Conservation (phyloP, 192 early-diverging fungal genomes). For the Umbelopsis ramanniana region DNA sequence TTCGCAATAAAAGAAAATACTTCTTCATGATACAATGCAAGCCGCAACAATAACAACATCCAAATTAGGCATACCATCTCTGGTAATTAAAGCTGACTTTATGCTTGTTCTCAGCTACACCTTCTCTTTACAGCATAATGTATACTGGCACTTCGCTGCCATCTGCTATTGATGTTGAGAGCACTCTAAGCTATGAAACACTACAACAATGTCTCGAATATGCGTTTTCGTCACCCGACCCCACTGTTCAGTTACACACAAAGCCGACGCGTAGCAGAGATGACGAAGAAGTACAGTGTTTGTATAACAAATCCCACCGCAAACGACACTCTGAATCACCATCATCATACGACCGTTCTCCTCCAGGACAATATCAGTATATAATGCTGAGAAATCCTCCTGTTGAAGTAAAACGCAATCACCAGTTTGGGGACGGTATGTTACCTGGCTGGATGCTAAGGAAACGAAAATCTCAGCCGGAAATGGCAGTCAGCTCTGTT, state of each 20-base stretch:
- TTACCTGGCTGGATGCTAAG: constrained; percentile 13
- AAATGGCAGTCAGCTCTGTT: constrained; percentile 3
- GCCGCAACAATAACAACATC: constrained; percentile 22
- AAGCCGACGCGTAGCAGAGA: not conserved
- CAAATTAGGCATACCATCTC: constrained; percentile 20
- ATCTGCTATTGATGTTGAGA: not conserved
- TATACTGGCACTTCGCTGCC: not conserved
- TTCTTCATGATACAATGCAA: not conserved
- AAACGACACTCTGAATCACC: constrained; percentile 1
- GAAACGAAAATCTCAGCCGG: constrained; percentile 15
- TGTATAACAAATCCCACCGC: constrained; percentile 14
- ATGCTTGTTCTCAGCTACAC: not conserved
- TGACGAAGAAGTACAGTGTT: not conserved
- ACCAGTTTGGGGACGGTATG: not conserved
- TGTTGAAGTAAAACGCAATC: not conserved
- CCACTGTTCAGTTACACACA: not conserved
- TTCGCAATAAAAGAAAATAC: not conserved
- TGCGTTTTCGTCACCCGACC: not conserved
- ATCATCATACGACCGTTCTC: not conserved
- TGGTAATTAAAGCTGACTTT: not conserved
- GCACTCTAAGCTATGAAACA: not conserved
- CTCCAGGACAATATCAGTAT: constrained; percentile 5
- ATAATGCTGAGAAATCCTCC: not conserved
- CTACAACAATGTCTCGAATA: constrained; percentile 3
- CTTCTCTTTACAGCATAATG: constrained; percentile 6